Evolutionary conservation across 306 rosid genomes (phyloP), one percentile per base, ranked within the genome.

Genomic region (Senna siamea): DNA sequence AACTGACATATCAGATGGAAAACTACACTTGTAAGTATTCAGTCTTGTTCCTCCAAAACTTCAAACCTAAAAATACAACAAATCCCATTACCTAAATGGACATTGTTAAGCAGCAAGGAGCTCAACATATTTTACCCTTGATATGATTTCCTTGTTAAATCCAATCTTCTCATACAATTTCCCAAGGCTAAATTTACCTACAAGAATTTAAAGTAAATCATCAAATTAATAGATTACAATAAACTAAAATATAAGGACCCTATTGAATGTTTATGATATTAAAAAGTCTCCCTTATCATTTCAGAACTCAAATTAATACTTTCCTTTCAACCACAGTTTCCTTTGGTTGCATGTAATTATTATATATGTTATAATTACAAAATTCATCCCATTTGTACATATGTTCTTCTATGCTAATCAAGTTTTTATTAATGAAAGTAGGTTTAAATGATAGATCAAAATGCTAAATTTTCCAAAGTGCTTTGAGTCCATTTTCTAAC

Each of bases 131-230:
- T 76, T 91, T 85, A 97, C 98, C 82, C 96, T 84, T 23, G 97
- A 93, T 83, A 93, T 81, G 76, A 81, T 81, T 83, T 94, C 96
- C 80, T 91, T 94, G 87, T 84, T 91, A 80, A 91, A 94, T 54
- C 98, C 98, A 73, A 91, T 91, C 89, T 87, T 94, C 89, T 94
- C 96, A 83, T 94, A 94, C 44, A 94, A 83, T 59, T 91, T 88
- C 79, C 86, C 95, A 47, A 94, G 83, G 85, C 88, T 91, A 81
- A 89, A 87, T 76, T 89, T 94, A 61, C 95, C 98, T 91, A 58
- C 58, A 76, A 73, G 38, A 65, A 75, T 11, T 76, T 22, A 77
- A 14, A 18, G 48, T 18, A 5, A 37, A 34, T 10, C 57, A 75
- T 48, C 48, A 72, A 58, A 72, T 59, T 35, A 63, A 59, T 28